Conservation (phyloP, 1,284 basidiomycete genomes). For the Trametes polyzona region DNA sequence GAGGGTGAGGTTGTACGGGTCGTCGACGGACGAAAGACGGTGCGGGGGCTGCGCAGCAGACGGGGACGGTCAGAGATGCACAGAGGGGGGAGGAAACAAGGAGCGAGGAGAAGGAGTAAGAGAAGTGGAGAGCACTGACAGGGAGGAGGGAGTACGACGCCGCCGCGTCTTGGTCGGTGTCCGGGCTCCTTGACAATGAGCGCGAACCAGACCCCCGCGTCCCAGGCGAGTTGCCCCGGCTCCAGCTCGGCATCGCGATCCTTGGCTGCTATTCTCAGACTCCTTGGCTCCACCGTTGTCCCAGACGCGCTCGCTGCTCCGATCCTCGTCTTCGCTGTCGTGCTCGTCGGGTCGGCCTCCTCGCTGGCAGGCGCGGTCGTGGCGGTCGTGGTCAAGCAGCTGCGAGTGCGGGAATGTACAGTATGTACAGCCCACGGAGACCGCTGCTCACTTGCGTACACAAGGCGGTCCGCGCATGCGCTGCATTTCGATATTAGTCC, state of each 20-base stretch:
- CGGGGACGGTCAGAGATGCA: constrained; percentile 3
- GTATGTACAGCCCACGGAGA: too few species aligned
- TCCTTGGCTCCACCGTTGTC: too few species aligned
- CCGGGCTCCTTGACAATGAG: too few species aligned
- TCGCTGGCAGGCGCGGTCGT: too few species aligned
- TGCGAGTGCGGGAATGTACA: too few species aligned
- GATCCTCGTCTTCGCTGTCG: background rate
- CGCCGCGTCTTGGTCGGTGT: background rate
- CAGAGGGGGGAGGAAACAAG: constrained; percentile 1
- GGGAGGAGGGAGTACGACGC: constrained; percentile 16
- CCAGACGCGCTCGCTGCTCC: background rate
- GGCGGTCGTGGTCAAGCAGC: too few species aligned
- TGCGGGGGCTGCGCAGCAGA: constrained; percentile 42
- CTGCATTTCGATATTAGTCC: background rate
- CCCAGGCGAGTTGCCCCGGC: constrained; percentile 10
- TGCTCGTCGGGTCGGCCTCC: constrained; percentile 1
- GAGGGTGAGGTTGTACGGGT: constrained; percentile 34
- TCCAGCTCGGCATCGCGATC: constrained; percentile 16
- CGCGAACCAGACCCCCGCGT: constrained; percentile 10
- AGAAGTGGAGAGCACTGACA: constrained; percentile 4
- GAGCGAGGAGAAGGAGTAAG: background rate
- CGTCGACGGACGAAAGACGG: constrained; percentile 38
- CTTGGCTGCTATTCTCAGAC: too few species aligned
- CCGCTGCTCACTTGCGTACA: too few species aligned
- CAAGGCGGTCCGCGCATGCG: background rate